Evolutionary conservation across 768 basidiomycete species (phyloP).

Genomic region (Xerocomus spinulosus): DNA sequence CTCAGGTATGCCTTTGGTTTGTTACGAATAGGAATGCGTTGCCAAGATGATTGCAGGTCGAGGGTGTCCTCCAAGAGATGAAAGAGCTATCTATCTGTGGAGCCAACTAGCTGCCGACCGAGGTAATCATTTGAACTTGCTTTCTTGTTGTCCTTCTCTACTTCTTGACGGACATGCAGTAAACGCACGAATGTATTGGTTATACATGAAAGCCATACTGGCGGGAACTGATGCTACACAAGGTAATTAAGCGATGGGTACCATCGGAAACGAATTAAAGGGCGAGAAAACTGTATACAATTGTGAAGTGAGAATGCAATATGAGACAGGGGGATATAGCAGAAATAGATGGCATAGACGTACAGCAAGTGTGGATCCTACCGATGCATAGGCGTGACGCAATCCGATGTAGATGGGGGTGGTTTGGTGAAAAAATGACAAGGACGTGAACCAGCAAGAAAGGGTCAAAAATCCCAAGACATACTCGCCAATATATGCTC

Average conservation of each 20-base stretch:
- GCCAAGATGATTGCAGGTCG: constrained; percentile 53
- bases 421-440: neutral
- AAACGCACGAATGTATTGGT: constrained; percentile 4
- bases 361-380: constrained; percentile 24
- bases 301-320: constrained; percentile 8
- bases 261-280: constrained; percentile 4
- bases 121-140: neutral
- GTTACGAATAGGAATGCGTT: neutral
- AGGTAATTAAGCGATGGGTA: constrained; percentile 11
- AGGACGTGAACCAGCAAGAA: neutral
- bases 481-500: neutral
- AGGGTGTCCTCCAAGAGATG: constrained; percentile 96
- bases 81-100: constrained; percentile 93
- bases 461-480: neutral
- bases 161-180: neutral
- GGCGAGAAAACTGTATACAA: constrained; percentile 18
- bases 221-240: constrained; percentile 19
- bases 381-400: constrained; percentile 13
- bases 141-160: constrained; percentile 7
- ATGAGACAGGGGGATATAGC: constrained; percentile 13
- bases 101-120: constrained; percentile 31
- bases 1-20: constrained; percentile 53
- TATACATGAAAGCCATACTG: constrained; percentile 12
- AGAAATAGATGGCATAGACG: constrained; percentile 9
- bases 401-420: constrained; percentile 3